These are phyloP conservation scores for Phytophthora colocasiae DNA, from an alignment of 352 stramenopile genomes.

Conservation along the genomic window DNA sequence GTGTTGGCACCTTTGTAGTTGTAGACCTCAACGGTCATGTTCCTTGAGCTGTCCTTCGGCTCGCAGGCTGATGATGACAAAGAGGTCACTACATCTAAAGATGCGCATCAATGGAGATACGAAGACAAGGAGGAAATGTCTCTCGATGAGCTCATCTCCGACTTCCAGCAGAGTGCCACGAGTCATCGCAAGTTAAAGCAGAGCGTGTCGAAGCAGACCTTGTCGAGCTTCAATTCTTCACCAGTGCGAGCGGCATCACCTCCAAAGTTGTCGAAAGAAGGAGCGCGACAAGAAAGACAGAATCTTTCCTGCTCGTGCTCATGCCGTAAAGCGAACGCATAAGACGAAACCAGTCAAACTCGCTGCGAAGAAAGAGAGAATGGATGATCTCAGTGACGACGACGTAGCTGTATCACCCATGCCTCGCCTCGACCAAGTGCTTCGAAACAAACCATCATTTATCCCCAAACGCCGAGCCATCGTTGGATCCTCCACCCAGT, in stretches of 20 bases:
- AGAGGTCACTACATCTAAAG: conserved; percentile 2
- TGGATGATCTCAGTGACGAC: conserved; percentile 16
- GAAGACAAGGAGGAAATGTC: conserved; percentile 35
- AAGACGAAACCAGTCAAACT: background rate
- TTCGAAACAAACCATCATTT: conserved; percentile 52
- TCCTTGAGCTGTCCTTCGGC: conserved; percentile 43
- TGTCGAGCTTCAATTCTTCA: conserved; percentile 4
- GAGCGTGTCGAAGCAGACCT: no score
- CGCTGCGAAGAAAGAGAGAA: background rate
- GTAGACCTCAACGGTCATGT: conserved; percentile 16
- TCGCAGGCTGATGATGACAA: conserved; percentile 13
- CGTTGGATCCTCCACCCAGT: conserved; percentile 7
- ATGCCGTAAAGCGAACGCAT: background rate
- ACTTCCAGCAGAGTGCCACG: conserved; percentile 49
- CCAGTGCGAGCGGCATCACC: conserved; percentile 8
- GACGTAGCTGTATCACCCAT: conserved; percentile 45
- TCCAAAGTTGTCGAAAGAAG: conserved; percentile 24
- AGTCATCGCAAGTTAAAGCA: conserved; percentile 8
- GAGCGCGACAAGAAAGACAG: conserved; percentile 6
- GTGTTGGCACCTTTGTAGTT: background rate
- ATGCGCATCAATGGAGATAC: conserved; percentile 7
- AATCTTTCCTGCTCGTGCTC: conserved; percentile 10
- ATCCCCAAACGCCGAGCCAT: conserved; percentile 17
- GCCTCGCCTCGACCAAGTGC: conserved; percentile 54
- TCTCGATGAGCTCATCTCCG: conserved; percentile 57